Conservation (phyloP, 2,329 filamentous ascomycete genomes). For the Arthrobotrys musiformis region DNA sequence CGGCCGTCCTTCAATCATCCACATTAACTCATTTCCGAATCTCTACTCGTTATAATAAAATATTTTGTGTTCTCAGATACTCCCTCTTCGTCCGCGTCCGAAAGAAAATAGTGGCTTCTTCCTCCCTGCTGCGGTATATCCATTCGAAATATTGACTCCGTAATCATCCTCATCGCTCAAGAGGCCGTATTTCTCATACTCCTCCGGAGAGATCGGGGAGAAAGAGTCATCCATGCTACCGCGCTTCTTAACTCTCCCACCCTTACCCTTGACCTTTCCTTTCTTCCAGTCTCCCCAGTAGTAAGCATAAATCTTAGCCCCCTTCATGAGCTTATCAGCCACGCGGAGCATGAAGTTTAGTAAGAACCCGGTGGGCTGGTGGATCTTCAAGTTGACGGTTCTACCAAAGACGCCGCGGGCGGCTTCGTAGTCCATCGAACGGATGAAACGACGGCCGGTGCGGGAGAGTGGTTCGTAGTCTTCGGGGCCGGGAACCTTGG, state of each 20-base stretch:
- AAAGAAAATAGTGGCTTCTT: conserved; percentile 21
- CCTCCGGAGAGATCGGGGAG: not conserved
- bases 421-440: conserved; percentile 37
- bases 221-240: conserved; percentile 3
- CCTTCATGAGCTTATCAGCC: conserved; percentile 39
- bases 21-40: conserved; percentile 17
- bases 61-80: conserved; percentile 7
- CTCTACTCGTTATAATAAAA: not conserved
- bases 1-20: conserved; percentile 1
- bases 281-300: conserved; percentile 53
- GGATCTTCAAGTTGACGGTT: conserved; percentile 32
- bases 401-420: conserved; percentile 36
- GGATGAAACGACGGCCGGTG: conserved; percentile 33
- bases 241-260: conserved; percentile 12
- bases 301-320: conserved; percentile 36
- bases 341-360: conserved; percentile 40
- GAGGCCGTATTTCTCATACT: not conserved
- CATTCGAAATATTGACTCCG: conserved; percentile 29
- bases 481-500: not conserved
- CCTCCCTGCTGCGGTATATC: conserved; percentile 4
- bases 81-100: conserved; percentile 10
- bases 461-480: conserved; percentile 31
- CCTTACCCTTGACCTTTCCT: conserved; percentile 36
- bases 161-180: conserved; percentile 45
- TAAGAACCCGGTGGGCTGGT: conserved; percentile 33